A percentile compares a stretch with the other conserved stretches of the same genome.
Conservation (phyloP, 805 yeast genomes). For the Blastobotrys parvus region DNA sequence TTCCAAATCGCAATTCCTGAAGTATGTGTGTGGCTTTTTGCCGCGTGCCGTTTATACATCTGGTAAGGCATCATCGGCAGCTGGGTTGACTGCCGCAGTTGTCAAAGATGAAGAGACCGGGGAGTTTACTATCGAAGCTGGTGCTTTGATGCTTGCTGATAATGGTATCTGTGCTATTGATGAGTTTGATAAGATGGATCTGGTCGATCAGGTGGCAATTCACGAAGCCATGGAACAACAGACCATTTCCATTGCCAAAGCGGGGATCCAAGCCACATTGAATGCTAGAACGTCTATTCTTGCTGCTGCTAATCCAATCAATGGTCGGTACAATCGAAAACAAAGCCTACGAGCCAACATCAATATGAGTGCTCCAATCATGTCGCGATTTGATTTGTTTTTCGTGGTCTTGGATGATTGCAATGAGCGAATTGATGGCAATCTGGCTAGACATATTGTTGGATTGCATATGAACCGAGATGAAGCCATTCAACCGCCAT, state of each 20-base stretch:
- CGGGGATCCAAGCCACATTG: conserved; percentile 96
- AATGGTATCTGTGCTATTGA: conserved; percentile 98
- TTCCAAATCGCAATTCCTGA: conserved; percentile 90
- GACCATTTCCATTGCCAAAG: conserved; percentile 96
- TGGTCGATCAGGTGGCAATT: conserved; percentile 92
- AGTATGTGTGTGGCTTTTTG: conserved; percentile 82
- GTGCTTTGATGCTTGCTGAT: conserved; percentile 97
- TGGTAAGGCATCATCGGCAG: conserved; percentile 97
- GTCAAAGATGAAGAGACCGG: conserved; percentile 96
- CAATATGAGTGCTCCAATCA: conserved; percentile 95
- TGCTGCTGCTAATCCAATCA: conserved; percentile 98
- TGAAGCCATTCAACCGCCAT: conserved; percentile 84
- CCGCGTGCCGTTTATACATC: conserved; percentile 96
- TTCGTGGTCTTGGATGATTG: conserved; percentile 93
- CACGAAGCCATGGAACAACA: conserved; percentile 99
- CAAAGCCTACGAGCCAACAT: conserved; percentile 75
- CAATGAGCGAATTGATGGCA: conserved; percentile 82
- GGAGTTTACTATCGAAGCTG: conserved; percentile 95
- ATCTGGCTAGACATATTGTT: conserved; percentile 86
- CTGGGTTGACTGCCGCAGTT: conserved; percentile 97
- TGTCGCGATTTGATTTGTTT: conserved; percentile 95
- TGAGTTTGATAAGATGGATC: conserved; percentile 97
- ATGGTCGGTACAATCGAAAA: conserved; percentile 92
- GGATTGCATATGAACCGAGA: conserved; percentile 87
- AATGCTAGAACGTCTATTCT: conserved; percentile 94